Evolutionary conservation across 257 asterid genomes (phyloP), one percentile per base, ranked within the genome.

Genomic region (Solanum piurae): DNA sequence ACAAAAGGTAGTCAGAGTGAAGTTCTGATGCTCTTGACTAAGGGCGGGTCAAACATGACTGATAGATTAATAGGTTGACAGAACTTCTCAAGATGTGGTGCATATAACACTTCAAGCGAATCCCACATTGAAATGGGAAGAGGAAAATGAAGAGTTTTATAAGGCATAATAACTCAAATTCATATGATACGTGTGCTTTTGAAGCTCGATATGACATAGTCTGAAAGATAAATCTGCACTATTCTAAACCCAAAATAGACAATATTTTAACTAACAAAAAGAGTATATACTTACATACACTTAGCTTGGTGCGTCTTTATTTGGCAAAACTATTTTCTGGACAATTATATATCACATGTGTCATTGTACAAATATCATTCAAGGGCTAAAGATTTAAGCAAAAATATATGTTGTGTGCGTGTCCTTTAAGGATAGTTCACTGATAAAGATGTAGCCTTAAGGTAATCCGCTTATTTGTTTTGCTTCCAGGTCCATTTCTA

Each of bases 131-230:
- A 0, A 73, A 72, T 72, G 25, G 0, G 7, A 5, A 33, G 44
- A 34, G 25, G 1, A 33, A 34, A 36, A 10, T 74, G 20, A 6
- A 36, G 29, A 21, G 49, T 7, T 36, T 73, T 36, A 74, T 21
- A 9, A 74, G 31, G 7, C 5, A 36, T 5, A 21, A 20, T 5
- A 10, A 20, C 14, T 74, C 29, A 36, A 36, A 2, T 21, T 74
- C 5, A 5, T 11, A 36, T 21, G 18, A 0, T 36, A 36, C 5
- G 1, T 3, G 9, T 2, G 29, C 46, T 10, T 36, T 20, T 73
- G 0, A 36, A 31, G 1, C 5, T 36, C 4, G 10, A 74, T 36
- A 21, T 18, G 27, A 23, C 1, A 0, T 21, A 58, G 27, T 8
- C 12, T 9, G 1, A 20, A 58, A 58, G 66, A 58, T 58, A 20